Evolutionary conservation across 225 moss, liverwort and hornwort genomes (phyloP).

Genomic region (Lunularia cruciata): DNA sequence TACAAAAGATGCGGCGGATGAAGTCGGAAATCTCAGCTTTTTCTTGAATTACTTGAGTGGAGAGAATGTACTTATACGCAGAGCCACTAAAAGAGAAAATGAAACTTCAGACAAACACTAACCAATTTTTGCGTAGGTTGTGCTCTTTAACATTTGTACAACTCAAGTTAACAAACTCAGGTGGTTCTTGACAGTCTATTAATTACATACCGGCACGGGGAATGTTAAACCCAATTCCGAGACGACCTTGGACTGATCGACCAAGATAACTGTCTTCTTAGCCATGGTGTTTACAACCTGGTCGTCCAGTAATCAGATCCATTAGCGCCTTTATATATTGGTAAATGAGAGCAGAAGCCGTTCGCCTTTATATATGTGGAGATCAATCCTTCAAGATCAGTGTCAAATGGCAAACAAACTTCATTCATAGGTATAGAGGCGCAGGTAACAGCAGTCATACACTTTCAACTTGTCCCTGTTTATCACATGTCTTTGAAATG

Average conservation of each 20-base stretch:
- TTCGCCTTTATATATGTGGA: not conserved
- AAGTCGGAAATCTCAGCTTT: no score
- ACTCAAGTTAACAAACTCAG: no score
- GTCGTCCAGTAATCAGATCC: not conserved
- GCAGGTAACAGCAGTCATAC: not conserved
- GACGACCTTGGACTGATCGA: slow-evolving; percentile 95
- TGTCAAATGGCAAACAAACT: no score
- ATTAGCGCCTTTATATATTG: not conserved
- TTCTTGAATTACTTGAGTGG: no score
- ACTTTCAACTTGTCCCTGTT: not conserved
- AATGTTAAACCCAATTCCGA: slow-evolving; percentile 73
- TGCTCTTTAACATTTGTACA: no score
- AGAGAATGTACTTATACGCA: no score
- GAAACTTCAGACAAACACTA: no score
- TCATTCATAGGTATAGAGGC: not conserved
- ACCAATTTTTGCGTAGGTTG: no score
- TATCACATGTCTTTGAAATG: not conserved
- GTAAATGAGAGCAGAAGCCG: not conserved
- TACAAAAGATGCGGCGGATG: no score
- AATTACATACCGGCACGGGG: slow-evolving; percentile 56
- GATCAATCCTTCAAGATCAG: not conserved
- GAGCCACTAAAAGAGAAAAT: no score
- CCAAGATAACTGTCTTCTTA: slow-evolving; percentile 74
- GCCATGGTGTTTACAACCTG: slow-evolving; percentile 89
- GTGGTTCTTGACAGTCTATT: no score